Conservation (phyloP, 2,329 filamentous ascomycete genomes). For the Aureobasidium sp. region DNA sequence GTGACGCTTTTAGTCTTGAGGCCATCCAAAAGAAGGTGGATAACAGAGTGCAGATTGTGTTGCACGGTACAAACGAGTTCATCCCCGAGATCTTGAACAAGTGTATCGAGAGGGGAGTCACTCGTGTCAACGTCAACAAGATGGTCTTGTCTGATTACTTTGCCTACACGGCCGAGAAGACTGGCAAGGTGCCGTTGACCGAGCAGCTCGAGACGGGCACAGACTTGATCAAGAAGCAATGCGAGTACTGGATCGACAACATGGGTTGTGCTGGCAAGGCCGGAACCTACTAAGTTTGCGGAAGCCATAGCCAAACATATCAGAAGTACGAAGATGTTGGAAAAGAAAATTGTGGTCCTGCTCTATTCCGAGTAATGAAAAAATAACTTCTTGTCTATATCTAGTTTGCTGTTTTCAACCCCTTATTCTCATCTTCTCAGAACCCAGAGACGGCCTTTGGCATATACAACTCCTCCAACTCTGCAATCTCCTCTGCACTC, state of each 20-base stretch:
- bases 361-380: background rate
- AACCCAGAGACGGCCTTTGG: conserved; percentile 42
- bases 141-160: conserved; percentile 47
- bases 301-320: background rate
- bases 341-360: background rate
- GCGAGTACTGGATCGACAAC: conserved; percentile 52
- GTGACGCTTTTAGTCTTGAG: conserved; percentile 28
- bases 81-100: conserved; percentile 47
- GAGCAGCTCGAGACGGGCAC: conserved; percentile 50
- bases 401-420: background rate
- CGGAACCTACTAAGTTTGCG: background rate
- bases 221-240: conserved; percentile 47
- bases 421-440: background rate
- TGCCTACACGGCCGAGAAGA: conserved; percentile 41
- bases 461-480: conserved; percentile 56
- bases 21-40: conserved; percentile 45
- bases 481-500: conserved; percentile 52
- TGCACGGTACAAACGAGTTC: conserved; percentile 55
- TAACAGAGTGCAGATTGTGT: conserved; percentile 45
- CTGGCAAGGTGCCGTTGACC: conserved; percentile 47
- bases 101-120: conserved; percentile 49
- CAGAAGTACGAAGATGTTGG: background rate
- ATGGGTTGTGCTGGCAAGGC: conserved; percentile 35
- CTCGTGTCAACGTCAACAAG: conserved; percentile 55
- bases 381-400: background rate